A percentile compares a stretch with the other conserved stretches of the same genome.
phyloP scores from a whole-genome alignment of 208 protist species.

The Leishmania aethiopica region DNA sequence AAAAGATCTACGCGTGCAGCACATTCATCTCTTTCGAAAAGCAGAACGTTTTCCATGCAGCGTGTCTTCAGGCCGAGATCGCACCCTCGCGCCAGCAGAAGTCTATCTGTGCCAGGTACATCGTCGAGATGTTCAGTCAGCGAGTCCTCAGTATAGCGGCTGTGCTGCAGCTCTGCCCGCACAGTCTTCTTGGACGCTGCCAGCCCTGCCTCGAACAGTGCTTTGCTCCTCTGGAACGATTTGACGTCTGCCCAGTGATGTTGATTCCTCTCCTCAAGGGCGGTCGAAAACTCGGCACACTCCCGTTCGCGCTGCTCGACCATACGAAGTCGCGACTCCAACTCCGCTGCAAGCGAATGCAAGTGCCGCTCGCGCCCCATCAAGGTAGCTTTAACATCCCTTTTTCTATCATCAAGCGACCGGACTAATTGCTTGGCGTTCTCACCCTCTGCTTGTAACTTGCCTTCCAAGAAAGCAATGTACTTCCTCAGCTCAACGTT shows the following conservation, averaged over 20 bases:
- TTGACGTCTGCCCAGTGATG: slow-evolving; percentile 10
- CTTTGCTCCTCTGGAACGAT: slow-evolving; percentile 6
- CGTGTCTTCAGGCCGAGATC: neutral
- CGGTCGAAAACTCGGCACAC: neutral
- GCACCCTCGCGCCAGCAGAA: neutral
- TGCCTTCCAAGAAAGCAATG: slow-evolving; percentile 19
- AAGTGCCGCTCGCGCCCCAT: slow-evolving; percentile 1
- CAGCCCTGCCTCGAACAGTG: slow-evolving; percentile 12
- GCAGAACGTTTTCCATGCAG: neutral
- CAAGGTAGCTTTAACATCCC: neutral
- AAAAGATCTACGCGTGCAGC: slow-evolving; percentile 1
- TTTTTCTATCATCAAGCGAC: neutral
- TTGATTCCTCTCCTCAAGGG: slow-evolving; percentile 9
- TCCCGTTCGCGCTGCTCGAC: slow-evolving; percentile 16
- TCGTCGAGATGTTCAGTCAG: slow-evolving; percentile 2
- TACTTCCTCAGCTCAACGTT: slow-evolving; percentile 26
- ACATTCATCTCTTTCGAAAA: slow-evolving; percentile 13
- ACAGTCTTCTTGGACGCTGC: slow-evolving; percentile 3
- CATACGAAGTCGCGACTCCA: slow-evolving; percentile 7
- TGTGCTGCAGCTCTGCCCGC: slow-evolving; percentile 7
- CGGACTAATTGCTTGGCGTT: neutral
- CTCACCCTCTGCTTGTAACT: slow-evolving; percentile 5
- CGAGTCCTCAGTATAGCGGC: neutral
- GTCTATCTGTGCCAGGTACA: neutral
- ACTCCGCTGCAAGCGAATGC: neutral